Base-by-base conservation (phyloP, 2,329 filamentous ascomycete species). In the Trichophyton verrucosum region DNA sequence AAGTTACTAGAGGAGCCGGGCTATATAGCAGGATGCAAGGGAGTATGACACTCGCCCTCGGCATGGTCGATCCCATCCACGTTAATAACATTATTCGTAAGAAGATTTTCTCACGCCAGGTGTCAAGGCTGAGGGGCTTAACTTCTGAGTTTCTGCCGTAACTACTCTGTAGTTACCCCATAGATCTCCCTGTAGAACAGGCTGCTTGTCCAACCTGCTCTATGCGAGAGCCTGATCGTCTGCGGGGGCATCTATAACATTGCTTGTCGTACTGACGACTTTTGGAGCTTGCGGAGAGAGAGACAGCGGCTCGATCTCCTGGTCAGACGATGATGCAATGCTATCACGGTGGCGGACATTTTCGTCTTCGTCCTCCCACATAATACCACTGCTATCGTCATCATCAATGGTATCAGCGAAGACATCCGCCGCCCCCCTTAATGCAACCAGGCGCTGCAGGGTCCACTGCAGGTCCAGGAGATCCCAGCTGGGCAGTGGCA, bases 401-500 rank as follows among this genome's bases (percentile, higher is more conserved):
- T 55, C 51, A 38, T 36, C 33, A 13, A n/a, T 6, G 9, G n/a
- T 27, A 36, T 24, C 24, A 6, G n/a, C 9, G 11, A 36, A 38
- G 33, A 46, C 40, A 17, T 49, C 27, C 9, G 58, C 46, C 11
- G 51, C 46, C 4, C 60, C 60, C 11, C 49, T 27, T 13, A 61
- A 22, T 6, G 60, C 60, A n/a, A 42, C 8, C 7, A 61, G 27
- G 11, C 60, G 55, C 17, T 61, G 60, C 44, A 61, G 40, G 8
- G 11, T 40, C 60, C 60, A 61, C 3, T 53, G 57, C 9, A 61
- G 3, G 2, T 61, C 60, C 7, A 61, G 60, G 3, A 61, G 20
- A 5, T 38, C 57, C 33, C 17, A 36, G 44, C 40, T 47, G 13
- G 60, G 60, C 9, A 61, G 22, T 11, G 60, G 60, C 3, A 22